Conservation (phyloP, 169 alveolate genomes). For the Cryptosporidium bovis region DNA sequence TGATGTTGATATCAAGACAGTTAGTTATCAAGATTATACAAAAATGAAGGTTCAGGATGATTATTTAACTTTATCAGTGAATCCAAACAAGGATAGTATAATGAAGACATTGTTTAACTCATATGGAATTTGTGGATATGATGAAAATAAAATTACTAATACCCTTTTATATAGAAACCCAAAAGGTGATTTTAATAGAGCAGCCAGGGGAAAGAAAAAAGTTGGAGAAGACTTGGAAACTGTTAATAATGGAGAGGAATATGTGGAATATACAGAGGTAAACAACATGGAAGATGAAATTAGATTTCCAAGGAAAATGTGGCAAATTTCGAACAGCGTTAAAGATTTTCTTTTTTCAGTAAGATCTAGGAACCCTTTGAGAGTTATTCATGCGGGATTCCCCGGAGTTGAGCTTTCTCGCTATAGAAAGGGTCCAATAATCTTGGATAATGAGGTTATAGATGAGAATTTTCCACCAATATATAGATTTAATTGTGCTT, state of each 20-base stretch:
- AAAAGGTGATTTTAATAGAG: slow-evolving; percentile 69
- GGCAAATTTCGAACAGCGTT: slow-evolving; percentile 54
- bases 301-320: slow-evolving; percentile 64
- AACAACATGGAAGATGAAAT: slow-evolving; percentile 21
- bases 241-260: background rate
- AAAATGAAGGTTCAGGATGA: slow-evolving; percentile 42
- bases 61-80: slow-evolving; percentile 14
- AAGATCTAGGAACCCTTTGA: slow-evolving; percentile 38
- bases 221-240: background rate
- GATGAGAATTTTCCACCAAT: slow-evolving; percentile 56
- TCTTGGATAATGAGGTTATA: slow-evolving; percentile 11
- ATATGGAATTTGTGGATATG: slow-evolving; percentile 24
- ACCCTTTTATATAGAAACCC: slow-evolving; percentile 65
- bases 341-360: slow-evolving; percentile 18
- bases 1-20: background rate
- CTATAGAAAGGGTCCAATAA: slow-evolving; percentile 61
- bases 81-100: slow-evolving; percentile 31
- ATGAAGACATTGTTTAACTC: slow-evolving; percentile 34
- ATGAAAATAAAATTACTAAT: slow-evolving; percentile 15
- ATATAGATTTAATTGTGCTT: slow-evolving; percentile 66
- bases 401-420: slow-evolving; percentile 69
- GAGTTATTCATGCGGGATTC: slow-evolving; percentile 70
- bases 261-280: background rate
- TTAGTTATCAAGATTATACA: background rate
- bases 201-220: slow-evolving; percentile 18